A percentile compares a stretch with the other conserved stretches of the same genome.
Conservation (phyloP, 768 basidiomycete genomes). For the Pilatotrama ljubarskyi region DNA sequence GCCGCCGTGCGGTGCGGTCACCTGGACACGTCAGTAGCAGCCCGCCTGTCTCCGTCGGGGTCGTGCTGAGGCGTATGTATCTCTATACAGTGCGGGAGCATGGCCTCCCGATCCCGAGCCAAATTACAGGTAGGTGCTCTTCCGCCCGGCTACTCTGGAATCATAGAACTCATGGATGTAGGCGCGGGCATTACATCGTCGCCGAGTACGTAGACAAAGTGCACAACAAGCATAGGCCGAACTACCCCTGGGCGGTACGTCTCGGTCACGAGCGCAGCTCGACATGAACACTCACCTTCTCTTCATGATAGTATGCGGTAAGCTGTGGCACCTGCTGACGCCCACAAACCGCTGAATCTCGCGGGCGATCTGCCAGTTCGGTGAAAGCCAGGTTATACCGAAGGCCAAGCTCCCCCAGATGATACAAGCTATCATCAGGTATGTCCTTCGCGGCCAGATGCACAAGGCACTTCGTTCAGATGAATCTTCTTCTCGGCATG, state of each 20-base stretch:
- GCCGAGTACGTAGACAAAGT: conserved; percentile 67
- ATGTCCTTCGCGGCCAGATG: conserved; percentile 15
- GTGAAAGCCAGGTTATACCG: conserved; percentile 68
- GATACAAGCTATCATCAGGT: conserved; percentile 75
- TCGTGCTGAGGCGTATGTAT: background rate
- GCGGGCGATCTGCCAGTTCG: conserved; percentile 53
- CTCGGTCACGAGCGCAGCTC: conserved; percentile 1
- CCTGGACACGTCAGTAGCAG: conserved; percentile 57
- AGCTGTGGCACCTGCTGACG: conserved; percentile 28
- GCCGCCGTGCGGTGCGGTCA: conserved; percentile 74
- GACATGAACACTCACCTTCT: conserved; percentile 1
- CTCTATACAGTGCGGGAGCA: conserved; percentile 50
- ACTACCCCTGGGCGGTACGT: conserved; percentile 74
- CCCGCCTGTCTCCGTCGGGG: conserved; percentile 4
- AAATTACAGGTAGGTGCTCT: conserved; percentile 65
- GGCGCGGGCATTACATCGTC: conserved; percentile 73
- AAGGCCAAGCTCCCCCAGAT: conserved; percentile 72
- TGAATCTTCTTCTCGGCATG: background rate
- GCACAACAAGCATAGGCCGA: conserved; percentile 60
- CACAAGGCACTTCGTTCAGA: background rate
- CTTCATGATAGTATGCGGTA: conserved; percentile 58
- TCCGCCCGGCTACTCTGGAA: background rate
- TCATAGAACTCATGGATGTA: conserved; percentile 24
- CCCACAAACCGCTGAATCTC: conserved; percentile 4
- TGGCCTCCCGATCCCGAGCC: conserved; percentile 79